Conservation (phyloP, 73 alveolate genomes). For the Uronychia setigera region DNA sequence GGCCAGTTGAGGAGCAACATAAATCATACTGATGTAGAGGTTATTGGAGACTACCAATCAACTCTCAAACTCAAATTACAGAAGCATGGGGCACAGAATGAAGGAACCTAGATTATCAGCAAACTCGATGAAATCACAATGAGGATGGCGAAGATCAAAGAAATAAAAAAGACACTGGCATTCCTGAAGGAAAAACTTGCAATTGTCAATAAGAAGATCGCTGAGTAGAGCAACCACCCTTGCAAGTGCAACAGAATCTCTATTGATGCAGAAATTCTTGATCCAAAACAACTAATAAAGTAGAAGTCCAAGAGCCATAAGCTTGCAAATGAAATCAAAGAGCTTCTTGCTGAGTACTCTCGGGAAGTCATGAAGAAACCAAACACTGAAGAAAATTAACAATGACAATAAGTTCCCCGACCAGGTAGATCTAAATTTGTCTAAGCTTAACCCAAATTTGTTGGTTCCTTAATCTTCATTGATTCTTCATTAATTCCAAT, state of each 20-base stretch:
- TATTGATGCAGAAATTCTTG: neutral
- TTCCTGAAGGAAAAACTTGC: neutral
- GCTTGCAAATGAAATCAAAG: neutral
- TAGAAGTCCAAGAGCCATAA: neutral
- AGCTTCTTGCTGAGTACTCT: neutral
- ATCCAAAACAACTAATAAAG: neutral
- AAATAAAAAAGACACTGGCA: neutral
- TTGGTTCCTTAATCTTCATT: too few relatives aligned
- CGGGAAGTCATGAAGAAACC: neutral
- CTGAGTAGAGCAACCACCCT: neutral
- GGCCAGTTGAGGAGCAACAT: neutral
- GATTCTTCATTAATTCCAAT: constrained; percentile 14
- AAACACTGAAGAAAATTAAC: too few relatives aligned
- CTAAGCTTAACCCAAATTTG: too few relatives aligned
- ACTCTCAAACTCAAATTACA: neutral
- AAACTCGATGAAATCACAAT: neutral
- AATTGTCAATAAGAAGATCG: neutral
- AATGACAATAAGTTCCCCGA: too few relatives aligned
- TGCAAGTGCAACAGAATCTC: neutral
- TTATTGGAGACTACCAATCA: neutral
- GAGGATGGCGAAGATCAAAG: neutral
- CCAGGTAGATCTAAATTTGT: too few relatives aligned
- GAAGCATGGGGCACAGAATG: neutral
- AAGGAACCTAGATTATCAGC: neutral
- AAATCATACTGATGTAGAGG: neutral